Percentiles rank a stretch among this genome's conserved stretches.
Conservation (phyloP, 1,284 basidiomycete genomes). For the Gomphus bonarii region DNA sequence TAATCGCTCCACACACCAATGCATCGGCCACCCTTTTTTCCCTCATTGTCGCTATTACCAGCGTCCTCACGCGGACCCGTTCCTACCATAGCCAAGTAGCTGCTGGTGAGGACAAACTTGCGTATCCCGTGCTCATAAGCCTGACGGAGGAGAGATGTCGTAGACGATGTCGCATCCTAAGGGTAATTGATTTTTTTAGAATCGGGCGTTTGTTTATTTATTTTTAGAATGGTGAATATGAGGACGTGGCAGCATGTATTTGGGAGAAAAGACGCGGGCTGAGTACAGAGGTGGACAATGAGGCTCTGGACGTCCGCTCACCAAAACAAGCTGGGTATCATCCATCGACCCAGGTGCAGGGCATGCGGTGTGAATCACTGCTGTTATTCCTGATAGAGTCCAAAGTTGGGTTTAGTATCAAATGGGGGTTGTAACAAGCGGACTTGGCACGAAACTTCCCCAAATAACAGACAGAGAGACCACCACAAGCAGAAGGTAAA, state of each 20-base stretch:
- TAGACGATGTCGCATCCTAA: slow-evolving; percentile 21
- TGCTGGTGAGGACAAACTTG: slow-evolving; percentile 21
- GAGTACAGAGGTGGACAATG: not conserved
- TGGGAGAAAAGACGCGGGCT: not conserved
- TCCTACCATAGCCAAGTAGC: slow-evolving; percentile 13
- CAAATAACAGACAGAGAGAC: too few relatives aligned
- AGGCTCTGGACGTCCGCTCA: not conserved
- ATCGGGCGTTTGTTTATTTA: too few relatives aligned
- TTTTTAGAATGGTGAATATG: not conserved
- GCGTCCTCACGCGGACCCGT: too few relatives aligned
- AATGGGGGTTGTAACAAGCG: too few relatives aligned
- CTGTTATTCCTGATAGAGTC: slow-evolving; percentile 10
- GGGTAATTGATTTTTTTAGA: not conserved
- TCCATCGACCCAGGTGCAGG: slow-evolving; percentile 9
- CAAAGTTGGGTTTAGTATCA: not conserved
- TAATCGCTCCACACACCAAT: slow-evolving; percentile 1
- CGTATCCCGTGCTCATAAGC: slow-evolving; percentile 20
- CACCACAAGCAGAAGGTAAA: not conserved
- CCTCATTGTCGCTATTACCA: not conserved
- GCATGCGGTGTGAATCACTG: slow-evolving; percentile 16
- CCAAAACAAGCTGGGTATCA: not conserved
- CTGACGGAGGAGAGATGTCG: slow-evolving; percentile 21
- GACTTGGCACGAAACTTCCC: too few relatives aligned
- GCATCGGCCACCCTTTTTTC: not conserved
- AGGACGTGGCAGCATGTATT: not conserved